Conservation (phyloP, 306 rosid species). For the Trifolium fragiferum region DNA sequence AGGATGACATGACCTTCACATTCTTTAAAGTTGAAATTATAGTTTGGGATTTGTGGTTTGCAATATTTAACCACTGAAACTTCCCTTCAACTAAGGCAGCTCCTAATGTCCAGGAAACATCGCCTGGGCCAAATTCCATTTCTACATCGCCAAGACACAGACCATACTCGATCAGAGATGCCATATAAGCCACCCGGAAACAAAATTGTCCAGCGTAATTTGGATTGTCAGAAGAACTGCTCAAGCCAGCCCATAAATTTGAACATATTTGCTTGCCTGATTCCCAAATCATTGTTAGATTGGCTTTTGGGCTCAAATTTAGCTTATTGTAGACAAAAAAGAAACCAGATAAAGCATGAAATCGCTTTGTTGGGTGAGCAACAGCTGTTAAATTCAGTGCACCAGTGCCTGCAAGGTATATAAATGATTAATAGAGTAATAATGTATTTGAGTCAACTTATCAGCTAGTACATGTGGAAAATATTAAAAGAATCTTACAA, state of each 20-base stretch:
- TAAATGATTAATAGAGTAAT: constrained; percentile 18
- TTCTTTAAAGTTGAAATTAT: constrained; percentile 46
- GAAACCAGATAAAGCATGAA: constrained; percentile 85
- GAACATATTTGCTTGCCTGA: constrained; percentile 74
- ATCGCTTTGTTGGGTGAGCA: constrained; percentile 51
- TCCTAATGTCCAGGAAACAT: constrained; percentile 88
- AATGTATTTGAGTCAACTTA: not conserved
- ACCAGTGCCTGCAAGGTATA: constrained; percentile 59
- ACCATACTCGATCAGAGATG: constrained; percentile 76
- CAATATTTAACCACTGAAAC: constrained; percentile 47
- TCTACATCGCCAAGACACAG: constrained; percentile 71
- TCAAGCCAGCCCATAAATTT: constrained; percentile 57
- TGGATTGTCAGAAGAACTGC: constrained; percentile 52
- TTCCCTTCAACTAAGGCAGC: constrained; percentile 78
- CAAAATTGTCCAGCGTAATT: constrained; percentile 60
- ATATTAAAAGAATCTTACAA: not conserved
- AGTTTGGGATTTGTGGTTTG: constrained; percentile 38
- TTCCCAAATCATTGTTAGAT: constrained; percentile 68
- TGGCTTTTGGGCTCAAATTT: constrained; percentile 69
- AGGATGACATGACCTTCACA: constrained; percentile 54
- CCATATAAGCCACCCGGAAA: constrained; percentile 81
- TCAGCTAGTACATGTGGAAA: not conserved
- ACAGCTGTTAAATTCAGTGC: constrained; percentile 56
- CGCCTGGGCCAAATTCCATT: constrained; percentile 80
- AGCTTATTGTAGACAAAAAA: constrained; percentile 71